phyloP scores from a whole-genome alignment of 1,139 yeast genomes.

The Yamadazyma pseudoaaseri region DNA sequence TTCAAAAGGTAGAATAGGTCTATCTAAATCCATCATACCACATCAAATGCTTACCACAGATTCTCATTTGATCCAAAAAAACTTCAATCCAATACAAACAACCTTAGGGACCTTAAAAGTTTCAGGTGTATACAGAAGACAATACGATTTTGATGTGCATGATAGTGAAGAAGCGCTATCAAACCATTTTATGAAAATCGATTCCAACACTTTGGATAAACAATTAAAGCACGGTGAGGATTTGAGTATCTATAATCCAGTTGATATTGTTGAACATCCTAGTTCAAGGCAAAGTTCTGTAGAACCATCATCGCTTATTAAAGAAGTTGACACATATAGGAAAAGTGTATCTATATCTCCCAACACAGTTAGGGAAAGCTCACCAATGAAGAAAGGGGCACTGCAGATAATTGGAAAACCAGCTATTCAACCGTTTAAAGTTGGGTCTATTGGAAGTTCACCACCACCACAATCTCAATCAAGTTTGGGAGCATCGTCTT shows the following conservation, averaged over 20 bases:
- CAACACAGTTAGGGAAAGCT: slow-evolving; percentile 18
- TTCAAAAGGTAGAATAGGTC: slow-evolving; percentile 81
- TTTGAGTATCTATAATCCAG: background rate
- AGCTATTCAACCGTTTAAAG: slow-evolving; percentile 56
- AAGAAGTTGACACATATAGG: slow-evolving; percentile 1
- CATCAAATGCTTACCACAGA: slow-evolving; percentile 40
- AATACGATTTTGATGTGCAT: slow-evolving; percentile 63
- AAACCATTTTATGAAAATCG: slow-evolving; percentile 53
- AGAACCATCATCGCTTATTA: background rate
- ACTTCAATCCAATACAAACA: slow-evolving; percentile 69
- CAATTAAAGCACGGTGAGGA: background rate
- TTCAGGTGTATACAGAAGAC: slow-evolving; percentile 76
- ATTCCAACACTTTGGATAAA: slow-evolving; percentile 3
- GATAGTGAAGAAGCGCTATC: slow-evolving; percentile 67
- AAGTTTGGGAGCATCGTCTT: slow-evolving; percentile 23
- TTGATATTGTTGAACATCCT: background rate
- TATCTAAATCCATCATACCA: slow-evolving; percentile 64
- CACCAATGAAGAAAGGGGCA: slow-evolving; percentile 15
- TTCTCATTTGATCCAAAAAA: slow-evolving; percentile 57
- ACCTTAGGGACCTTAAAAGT: slow-evolving; percentile 71
- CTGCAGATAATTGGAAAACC: slow-evolving; percentile 23
- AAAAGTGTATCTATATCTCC: slow-evolving; percentile 28
- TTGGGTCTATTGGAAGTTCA: slow-evolving; percentile 57
- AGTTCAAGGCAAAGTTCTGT: background rate
- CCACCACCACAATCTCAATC: slow-evolving; percentile 29